A percentile compares a stretch with the other conserved stretches of the same genome.
Evolutionary conservation across 768 basidiomycete species (phyloP).

Genomic region (Auriscalpium microsporum): DNA sequence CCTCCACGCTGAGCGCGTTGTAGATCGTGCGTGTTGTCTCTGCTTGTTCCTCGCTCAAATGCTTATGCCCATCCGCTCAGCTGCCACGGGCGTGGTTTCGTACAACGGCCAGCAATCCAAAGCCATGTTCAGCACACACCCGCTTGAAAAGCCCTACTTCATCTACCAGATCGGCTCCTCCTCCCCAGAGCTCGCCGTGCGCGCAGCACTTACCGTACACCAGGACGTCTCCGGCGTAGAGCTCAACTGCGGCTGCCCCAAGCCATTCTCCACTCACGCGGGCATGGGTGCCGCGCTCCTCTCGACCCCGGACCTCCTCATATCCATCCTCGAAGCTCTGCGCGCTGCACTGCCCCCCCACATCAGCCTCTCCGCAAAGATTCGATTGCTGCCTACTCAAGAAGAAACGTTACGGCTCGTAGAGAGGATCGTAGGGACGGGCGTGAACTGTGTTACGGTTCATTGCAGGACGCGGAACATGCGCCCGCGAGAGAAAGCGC

Average conservation of each 20-base stretch:
- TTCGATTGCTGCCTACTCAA: slow-evolving; percentile 77
- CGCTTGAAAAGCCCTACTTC: slow-evolving; percentile 87
- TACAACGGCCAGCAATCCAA: slow-evolving; percentile 70
- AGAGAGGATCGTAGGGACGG: slow-evolving; percentile 77
- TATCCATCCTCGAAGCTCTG: slow-evolving; percentile 77
- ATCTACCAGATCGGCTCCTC: slow-evolving; percentile 95
- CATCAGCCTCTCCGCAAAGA: slow-evolving; percentile 90
- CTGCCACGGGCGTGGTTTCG: slow-evolving; percentile 76
- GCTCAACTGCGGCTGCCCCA: slow-evolving; percentile 96
- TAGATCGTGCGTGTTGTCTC: slow-evolving; percentile 62
- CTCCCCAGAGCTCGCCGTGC: slow-evolving; percentile 81
- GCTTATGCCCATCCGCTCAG: slow-evolving; percentile 32
- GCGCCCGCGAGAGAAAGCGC: slow-evolving; percentile 74
- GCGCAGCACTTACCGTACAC: slow-evolving; percentile 81
- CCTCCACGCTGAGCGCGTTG: slow-evolving; percentile 69
- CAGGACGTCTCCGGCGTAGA: slow-evolving; percentile 91
- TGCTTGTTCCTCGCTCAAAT: neutral
- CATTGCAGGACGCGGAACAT: slow-evolving; percentile 93
- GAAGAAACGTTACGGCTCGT: slow-evolving; percentile 89
- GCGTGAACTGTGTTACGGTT: slow-evolving; percentile 83
- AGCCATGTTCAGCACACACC: slow-evolving; percentile 88
- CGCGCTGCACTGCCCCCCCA: slow-evolving; percentile 63
- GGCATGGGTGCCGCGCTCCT: slow-evolving; percentile 98
- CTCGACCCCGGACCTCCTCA: slow-evolving; percentile 84
- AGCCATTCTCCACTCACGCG: slow-evolving; percentile 86